phyloP scores from a whole-genome alignment of 768 basidiomycete species.

The Panaeolus cyanescens region DNA sequence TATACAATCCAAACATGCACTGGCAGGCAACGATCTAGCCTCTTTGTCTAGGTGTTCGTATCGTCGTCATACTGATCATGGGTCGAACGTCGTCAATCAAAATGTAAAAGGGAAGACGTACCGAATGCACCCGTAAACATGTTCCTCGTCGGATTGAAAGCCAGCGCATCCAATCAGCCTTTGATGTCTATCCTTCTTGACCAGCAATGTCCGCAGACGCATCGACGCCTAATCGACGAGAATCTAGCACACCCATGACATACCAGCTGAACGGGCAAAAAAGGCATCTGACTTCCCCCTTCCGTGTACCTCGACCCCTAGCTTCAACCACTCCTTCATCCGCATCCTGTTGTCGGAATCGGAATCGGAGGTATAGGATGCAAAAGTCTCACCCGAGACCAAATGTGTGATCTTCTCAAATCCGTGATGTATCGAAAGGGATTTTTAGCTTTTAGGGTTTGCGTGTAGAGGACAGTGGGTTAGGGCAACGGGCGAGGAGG shows the following conservation, averaged over 20 bases:
- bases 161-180: not conserved
- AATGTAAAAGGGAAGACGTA: not conserved
- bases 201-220: not conserved
- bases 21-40: no score
- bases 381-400: conserved; percentile 14
- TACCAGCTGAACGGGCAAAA: not conserved
- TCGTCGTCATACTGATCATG: no score
- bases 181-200: not conserved
- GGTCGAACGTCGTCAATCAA: not conserved
- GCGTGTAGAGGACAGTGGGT: not conserved
- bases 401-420: not conserved
- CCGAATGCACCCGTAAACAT: not conserved
- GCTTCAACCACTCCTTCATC: not conserved
- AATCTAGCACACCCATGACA: not conserved
- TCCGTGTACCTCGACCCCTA: not conserved
- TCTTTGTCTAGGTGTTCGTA: no score
- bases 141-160: not conserved
- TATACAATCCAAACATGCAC: no score
- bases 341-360: conserved; percentile 7
- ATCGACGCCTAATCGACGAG: not conserved
- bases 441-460: conserved; percentile 5
- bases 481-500: not conserved
- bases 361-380: conserved; percentile 8
- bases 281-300: not conserved
- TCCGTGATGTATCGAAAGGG: not conserved